Conservation (phyloP, 1,139 yeast genomes). For the Candida frijolesensis region DNA sequence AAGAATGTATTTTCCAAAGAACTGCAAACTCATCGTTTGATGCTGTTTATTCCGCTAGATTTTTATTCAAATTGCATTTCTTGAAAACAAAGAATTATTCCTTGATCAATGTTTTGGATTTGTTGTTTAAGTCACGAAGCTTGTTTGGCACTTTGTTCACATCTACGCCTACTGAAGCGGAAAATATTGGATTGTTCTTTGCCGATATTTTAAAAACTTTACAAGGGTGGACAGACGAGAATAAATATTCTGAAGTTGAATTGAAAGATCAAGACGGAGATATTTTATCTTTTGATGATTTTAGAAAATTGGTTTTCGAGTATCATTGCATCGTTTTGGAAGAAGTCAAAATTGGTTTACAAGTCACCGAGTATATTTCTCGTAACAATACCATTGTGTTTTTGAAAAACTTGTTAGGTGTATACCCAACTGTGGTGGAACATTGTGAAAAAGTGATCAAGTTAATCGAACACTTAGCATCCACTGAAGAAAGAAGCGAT, state of each 20-base stretch:
- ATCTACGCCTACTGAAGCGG: conserved; percentile 77
- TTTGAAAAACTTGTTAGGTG: conserved; percentile 64
- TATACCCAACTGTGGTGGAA: conserved; percentile 69
- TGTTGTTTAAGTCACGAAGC: conserved; percentile 51
- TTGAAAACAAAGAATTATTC: conserved; percentile 47
- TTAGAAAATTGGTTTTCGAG: conserved; percentile 46
- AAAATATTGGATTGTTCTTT: conserved; percentile 77
- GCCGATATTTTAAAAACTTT: conserved; percentile 55
- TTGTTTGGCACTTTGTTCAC: conserved; percentile 66
- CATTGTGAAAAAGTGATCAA: conserved; percentile 61
- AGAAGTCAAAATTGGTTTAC: conserved; percentile 52
- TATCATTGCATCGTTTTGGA: conserved; percentile 57
- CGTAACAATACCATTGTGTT: conserved; percentile 81
- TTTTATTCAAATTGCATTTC: conserved; percentile 54
- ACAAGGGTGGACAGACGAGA: conserved; percentile 42
- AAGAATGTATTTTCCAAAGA: conserved; percentile 75
- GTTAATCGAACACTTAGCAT: conserved; percentile 50
- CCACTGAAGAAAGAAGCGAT: conserved; percentile 73
- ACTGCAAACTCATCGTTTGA: conserved; percentile 81
- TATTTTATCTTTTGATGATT: conserved; percentile 32
- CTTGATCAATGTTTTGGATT: conserved; percentile 45
- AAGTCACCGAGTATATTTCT: conserved; percentile 70
- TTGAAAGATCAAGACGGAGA: conserved; percentile 17
- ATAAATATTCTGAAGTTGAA: conserved; percentile 18
- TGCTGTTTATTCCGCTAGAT: conserved; percentile 71